These are phyloP conservation scores for Cladosporium phlei DNA, from an alignment of 2,329 filamentous ascomycete genomes.

Conservation along the genomic window DNA sequence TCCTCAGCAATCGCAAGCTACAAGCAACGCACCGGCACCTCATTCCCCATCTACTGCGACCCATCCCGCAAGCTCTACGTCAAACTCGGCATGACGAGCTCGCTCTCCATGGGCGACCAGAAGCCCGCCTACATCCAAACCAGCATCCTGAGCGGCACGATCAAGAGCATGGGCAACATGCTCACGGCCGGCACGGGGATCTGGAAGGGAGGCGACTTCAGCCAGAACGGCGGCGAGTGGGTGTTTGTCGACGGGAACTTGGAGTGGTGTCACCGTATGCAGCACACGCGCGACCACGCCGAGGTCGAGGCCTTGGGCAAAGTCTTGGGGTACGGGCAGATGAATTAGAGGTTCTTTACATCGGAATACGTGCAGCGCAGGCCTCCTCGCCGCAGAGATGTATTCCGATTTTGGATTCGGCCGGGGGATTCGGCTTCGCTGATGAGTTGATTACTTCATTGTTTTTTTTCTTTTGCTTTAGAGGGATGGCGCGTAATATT, in stretches of 20 bases:
- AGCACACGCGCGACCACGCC: slow-evolving; percentile 32
- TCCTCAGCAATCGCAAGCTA: slow-evolving; percentile 29
- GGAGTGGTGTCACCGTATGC: slow-evolving; percentile 34
- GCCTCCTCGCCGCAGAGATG: too few species aligned
- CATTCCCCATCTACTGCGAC: slow-evolving; percentile 32
- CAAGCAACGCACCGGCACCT: slow-evolving; percentile 25
- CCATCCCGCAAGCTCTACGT: slow-evolving; percentile 28
- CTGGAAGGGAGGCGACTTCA: slow-evolving; percentile 25
- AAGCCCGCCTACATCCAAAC: slow-evolving; percentile 27
- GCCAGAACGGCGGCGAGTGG: slow-evolving; percentile 37
- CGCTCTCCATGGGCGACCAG: slow-evolving; percentile 21
- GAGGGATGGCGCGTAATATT: too few species aligned
- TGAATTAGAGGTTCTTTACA: slow-evolving; percentile 12
- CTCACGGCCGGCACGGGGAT: slow-evolving; percentile 20
- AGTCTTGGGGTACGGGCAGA: slow-evolving; percentile 28
- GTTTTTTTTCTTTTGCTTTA: too few species aligned
- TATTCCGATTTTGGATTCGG: too few species aligned
- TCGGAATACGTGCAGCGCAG: too few species aligned
- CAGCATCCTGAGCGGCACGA: slow-evolving; percentile 20
- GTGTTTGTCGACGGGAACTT: slow-evolving; percentile 30
- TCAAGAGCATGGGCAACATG: slow-evolving; percentile 23
- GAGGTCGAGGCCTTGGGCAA: slow-evolving; percentile 30
- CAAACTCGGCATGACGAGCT: slow-evolving; percentile 29
- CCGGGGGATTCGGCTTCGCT: too few species aligned
- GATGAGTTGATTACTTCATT: too few species aligned